These are phyloP conservation scores for Mycena capillaripes DNA, from an alignment of 768 basidiomycete species.

Conservation along the genomic window DNA sequence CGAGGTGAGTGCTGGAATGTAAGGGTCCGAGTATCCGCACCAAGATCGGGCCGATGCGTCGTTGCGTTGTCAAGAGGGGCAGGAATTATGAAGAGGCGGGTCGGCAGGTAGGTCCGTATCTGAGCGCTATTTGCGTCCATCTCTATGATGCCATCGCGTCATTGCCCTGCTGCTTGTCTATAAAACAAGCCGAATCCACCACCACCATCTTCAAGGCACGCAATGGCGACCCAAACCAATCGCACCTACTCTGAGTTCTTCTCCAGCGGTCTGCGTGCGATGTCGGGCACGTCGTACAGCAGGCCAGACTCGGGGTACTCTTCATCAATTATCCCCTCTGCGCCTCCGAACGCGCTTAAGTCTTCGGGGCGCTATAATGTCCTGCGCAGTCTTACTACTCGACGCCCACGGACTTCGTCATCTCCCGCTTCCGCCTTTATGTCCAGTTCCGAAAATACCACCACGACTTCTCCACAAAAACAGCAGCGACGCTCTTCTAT, in stretches of 20 bases:
- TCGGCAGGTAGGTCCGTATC: constrained; percentile 23
- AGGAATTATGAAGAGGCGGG: not conserved
- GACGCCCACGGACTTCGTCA: constrained; percentile 24
- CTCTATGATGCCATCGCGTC: constrained; percentile 25
- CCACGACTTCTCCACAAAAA: constrained; percentile 33
- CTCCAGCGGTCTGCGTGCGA: constrained; percentile 59
- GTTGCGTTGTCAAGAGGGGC: constrained; percentile 8
- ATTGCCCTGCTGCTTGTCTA: constrained; percentile 20
- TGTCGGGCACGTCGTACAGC: constrained; percentile 44
- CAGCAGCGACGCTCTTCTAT: constrained; percentile 49
- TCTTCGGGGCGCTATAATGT: constrained; percentile 28
- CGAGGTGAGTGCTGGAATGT: not conserved
- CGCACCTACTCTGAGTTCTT: constrained; percentile 63
- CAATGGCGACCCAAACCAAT: constrained; percentile 37
- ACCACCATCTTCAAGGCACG: constrained; percentile 30
- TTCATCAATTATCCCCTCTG: constrained; percentile 9
- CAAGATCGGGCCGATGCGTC: constrained; percentile 25
- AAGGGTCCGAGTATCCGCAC: too few relatives aligned
- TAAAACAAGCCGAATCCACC: constrained; percentile 26
- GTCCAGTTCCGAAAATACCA: constrained; percentile 7
- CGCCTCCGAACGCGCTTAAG: constrained; percentile 20
- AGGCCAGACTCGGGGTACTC: constrained; percentile 19
- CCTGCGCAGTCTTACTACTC: constrained; percentile 32
- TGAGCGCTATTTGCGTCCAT: constrained; percentile 3
- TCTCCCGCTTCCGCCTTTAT: constrained; percentile 8